These are phyloP conservation scores for Erysimum cheiri DNA, from an alignment of 441 rosid species.

Conservation along the genomic window DNA sequence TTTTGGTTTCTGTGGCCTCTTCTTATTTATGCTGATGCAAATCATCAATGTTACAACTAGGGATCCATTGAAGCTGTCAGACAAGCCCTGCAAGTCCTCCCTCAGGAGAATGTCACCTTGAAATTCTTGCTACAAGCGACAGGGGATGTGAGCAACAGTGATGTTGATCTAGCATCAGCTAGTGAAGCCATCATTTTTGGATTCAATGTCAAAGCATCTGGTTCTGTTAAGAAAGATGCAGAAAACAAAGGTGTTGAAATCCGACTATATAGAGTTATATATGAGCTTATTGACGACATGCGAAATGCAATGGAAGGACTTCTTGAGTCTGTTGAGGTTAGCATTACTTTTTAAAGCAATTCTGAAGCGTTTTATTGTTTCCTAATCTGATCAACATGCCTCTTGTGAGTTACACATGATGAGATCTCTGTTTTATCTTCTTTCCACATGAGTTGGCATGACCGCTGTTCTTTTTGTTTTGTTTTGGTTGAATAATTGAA, in stretches of 20 bases:
- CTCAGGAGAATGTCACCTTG: conserved; percentile 87
- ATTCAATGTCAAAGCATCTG: conserved; percentile 81
- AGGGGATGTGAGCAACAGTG: conserved; percentile 88
- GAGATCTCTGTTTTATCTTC: conserved; percentile 14
- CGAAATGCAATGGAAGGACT: conserved; percentile 99
- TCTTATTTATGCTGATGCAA: conserved; percentile 23
- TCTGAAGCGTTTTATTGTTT: conserved; percentile 23
- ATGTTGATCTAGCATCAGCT: conserved; percentile 92
- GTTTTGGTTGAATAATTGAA: conserved; percentile 1
- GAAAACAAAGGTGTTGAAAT: conserved; percentile 94
- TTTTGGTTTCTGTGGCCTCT: conserved; percentile 18
- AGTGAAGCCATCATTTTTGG: conserved; percentile 88
- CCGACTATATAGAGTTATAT: conserved; percentile 87
- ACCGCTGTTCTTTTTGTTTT: background rate
- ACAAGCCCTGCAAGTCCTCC: conserved; percentile 91
- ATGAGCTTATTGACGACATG: conserved; percentile 91
- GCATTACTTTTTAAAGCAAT: conserved; percentile 28
- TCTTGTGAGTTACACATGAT: conserved; percentile 10
- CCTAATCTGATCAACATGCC: conserved; percentile 16
- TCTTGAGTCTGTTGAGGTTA: conserved; percentile 88
- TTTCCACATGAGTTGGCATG: conserved; percentile 19
- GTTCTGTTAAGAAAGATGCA: conserved; percentile 82
- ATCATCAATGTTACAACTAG: conserved; percentile 53
- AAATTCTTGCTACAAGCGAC: conserved; percentile 91
- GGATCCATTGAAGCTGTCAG: conserved; percentile 96